Evolutionary conservation across 2,329 filamentous ascomycete genomes (phyloP).

Genomic region (Aspergillus thermomutatus): DNA sequence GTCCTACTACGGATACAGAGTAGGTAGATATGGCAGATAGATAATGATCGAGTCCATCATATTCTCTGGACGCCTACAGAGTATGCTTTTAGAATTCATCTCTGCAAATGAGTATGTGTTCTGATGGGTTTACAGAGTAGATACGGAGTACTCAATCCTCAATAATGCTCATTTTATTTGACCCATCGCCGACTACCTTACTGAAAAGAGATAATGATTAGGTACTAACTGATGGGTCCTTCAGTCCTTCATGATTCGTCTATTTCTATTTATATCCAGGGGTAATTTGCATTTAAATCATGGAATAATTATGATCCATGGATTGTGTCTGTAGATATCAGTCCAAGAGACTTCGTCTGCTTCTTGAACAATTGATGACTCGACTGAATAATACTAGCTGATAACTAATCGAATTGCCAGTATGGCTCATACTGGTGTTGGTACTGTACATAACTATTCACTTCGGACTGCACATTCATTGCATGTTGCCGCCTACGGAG

Average conservation of each 20-base stretch:
- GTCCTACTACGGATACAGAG: not conserved
- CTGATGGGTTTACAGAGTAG: too few species aligned
- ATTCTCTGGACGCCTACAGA: not conserved
- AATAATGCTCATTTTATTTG: too few species aligned
- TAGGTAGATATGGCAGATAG: not conserved
- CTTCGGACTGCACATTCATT: not conserved
- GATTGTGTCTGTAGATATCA: not conserved
- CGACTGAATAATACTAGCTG: not conserved
- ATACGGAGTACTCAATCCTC: too few species aligned
- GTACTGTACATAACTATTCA: too few species aligned
- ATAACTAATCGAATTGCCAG: not conserved
- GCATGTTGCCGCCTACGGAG: not conserved
- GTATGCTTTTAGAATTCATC: not conserved
- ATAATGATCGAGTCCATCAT: not conserved
- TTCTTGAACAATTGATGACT: not conserved
- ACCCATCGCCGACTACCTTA: too few species aligned
- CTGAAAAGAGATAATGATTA: not conserved
- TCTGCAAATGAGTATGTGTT: not conserved
- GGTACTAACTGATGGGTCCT: not conserved
- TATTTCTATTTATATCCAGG: not conserved
- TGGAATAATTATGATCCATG: not conserved
- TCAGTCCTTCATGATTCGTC: not conserved
- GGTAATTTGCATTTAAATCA: not conserved
- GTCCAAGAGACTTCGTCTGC: too few species aligned
- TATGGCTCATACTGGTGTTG: not conserved